Conservation (phyloP, 2,329 filamentous ascomycete genomes). For the Apiospora pterosperma region DNA sequence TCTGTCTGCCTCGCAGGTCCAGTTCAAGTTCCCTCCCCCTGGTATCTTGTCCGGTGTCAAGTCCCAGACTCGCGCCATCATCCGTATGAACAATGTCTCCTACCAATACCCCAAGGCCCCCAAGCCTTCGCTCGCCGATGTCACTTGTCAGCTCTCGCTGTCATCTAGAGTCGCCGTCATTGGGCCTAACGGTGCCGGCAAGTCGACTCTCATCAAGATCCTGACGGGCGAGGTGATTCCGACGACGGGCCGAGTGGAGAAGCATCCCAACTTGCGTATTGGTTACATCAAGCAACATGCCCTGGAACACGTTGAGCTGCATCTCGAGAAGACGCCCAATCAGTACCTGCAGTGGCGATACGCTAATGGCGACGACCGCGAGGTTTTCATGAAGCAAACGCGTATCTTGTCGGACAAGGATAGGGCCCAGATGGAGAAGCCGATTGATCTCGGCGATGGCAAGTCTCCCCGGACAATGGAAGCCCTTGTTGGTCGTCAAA, state of each 20-base stretch:
- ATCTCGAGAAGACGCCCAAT: conserved; percentile 97
- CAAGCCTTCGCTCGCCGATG: conserved; percentile 84
- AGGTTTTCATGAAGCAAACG: conserved; percentile 97
- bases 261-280: conserved; percentile 97
- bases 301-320: conserved; percentile 98
- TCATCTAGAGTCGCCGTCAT: conserved; percentile 96
- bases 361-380: conserved; percentile 92
- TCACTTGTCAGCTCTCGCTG: conserved; percentile 81
- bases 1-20: conserved; percentile 78
- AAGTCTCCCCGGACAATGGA: conserved; percentile 76
- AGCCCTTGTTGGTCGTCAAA: conserved; percentile 89
- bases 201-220: conserved; percentile 97
- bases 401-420: conserved; percentile 84
- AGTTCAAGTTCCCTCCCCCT: conserved; percentile 97
- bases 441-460: conserved; percentile 80
- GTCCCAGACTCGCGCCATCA: conserved; percentile 87
- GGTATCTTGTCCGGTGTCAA: conserved; percentile 95
- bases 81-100: conserved; percentile 88
- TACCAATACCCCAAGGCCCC: conserved; percentile 89
- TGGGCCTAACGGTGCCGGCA: conserved; percentile 94
- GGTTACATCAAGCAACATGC: conserved; percentile 99
- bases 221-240: conserved; percentile 90
- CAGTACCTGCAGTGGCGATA: conserved; percentile 99
- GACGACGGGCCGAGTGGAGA: conserved; percentile 83
- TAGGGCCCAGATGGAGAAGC: conserved; percentile 86